Evolutionary conservation across 768 basidiomycete species (phyloP).

Genomic region (Strobilomyces dryophilus): DNA sequence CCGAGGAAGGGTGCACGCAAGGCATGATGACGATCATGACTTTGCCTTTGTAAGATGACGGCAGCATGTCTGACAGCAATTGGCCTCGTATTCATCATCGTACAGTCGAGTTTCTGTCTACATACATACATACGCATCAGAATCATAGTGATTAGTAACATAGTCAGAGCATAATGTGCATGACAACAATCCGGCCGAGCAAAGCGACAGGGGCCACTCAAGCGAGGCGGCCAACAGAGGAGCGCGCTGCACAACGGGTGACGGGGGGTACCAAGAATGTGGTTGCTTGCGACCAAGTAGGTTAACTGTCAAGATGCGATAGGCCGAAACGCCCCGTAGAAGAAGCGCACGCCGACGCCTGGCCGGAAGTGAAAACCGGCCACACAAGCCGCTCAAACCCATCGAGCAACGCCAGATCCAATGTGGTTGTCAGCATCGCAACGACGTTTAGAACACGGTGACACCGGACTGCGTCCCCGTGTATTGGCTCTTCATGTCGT

Average conservation of each 20-base stretch:
- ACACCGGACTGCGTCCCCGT: conserved; percentile 80
- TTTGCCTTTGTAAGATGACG: background rate
- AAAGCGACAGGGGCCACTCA: background rate
- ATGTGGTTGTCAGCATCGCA: background rate
- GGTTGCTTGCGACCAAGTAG: conserved; percentile 14
- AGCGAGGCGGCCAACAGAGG: conserved; percentile 2
- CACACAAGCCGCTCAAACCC: conserved; percentile 12
- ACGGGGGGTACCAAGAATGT: conserved; percentile 3
- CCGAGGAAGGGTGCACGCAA: conserved; percentile 17
- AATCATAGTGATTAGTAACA: conserved; percentile 11
- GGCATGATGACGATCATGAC: conserved; percentile 1
- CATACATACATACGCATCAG: background rate
- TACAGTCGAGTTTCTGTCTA: conserved; percentile 12
- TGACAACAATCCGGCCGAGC: conserved; percentile 11
- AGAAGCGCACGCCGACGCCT: conserved; percentile 9
- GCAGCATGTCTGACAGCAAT: background rate
- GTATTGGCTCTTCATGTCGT: conserved; percentile 89
- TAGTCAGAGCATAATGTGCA: conserved; percentile 22
- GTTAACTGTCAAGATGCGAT: conserved; percentile 4
- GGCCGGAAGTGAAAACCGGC: conserved; percentile 2
- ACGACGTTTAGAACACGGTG: conserved; percentile 64
- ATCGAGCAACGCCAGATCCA: conserved; percentile 8
- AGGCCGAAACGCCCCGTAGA: conserved; percentile 2
- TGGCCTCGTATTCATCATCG: conserved; percentile 14
- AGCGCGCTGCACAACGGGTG: background rate